Conservation (phyloP, 2,329 filamentous ascomycete species). For the Venturia aucupariae region DNA sequence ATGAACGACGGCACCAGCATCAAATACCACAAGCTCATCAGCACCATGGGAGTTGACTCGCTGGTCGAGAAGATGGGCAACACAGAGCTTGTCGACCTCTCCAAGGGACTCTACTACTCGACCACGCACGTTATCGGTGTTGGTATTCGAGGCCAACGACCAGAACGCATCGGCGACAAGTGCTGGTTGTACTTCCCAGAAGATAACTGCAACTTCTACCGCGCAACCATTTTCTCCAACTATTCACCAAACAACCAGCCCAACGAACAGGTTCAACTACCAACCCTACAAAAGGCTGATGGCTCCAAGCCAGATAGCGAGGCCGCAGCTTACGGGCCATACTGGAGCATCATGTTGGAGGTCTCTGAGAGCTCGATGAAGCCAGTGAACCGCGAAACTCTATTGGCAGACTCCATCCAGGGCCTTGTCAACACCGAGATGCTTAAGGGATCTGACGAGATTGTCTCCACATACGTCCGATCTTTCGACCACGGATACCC, state of each 20-base stretch:
- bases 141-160: constrained; percentile 81
- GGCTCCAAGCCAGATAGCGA: constrained; percentile 68
- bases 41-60: constrained; percentile 90
- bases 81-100: constrained; percentile 69
- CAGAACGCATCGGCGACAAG: constrained; percentile 96
- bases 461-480: constrained; percentile 96
- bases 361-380: constrained; percentile 95
- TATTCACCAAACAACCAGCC: constrained; percentile 99
- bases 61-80: constrained; percentile 83
- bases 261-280: constrained; percentile 67
- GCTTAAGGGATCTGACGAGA: constrained; percentile 83
- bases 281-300: constrained; percentile 76
- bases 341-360: constrained; percentile 99
- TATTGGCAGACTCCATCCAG: constrained; percentile 86
- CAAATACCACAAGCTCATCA: constrained; percentile 85
- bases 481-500: constrained; percentile 98
- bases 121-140: constrained; percentile 96
- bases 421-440: constrained; percentile 97
- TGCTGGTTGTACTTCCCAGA: constrained; percentile 99
- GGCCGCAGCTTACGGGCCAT: constrained; percentile 76
- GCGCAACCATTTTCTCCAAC: constrained; percentile 99
- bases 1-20: constrained; percentile 79
- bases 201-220: constrained; percentile 98
- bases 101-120: constrained; percentile 92
- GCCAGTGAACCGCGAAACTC: constrained; percentile 75